Evolutionary conservation across 192 early-diverging fungal species (phyloP), one percentile per base, ranked within the genome.

Genomic region (Dissophora ornata): DNA sequence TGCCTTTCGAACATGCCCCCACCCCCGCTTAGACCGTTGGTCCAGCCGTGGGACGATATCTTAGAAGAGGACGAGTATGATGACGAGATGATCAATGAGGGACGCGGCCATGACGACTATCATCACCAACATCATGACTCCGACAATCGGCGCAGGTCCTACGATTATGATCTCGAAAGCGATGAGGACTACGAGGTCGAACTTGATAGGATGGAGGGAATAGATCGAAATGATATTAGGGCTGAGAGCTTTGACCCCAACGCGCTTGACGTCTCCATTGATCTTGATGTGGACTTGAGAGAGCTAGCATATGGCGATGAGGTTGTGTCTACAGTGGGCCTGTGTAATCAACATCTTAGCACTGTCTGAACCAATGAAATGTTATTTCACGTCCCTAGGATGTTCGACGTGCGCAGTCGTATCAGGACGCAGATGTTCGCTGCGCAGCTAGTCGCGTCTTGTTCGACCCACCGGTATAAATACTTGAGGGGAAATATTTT

Each of bases 1-100:
- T 77, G 67, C 34, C 32, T 77, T 6, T 62, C 65, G 8, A 77
- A 46, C 6, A 55, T 61, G 57, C 63, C 73, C 5, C 64, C 73
- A 9, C 38, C 53, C 16, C 63, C 63, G 0, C 52, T 77, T 9
- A 18, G 58, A 34, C 50, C 46, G 18, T 32, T 63, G 47, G 15
- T 64, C 11, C 69, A 73, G 29, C 69, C 69, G 19, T 73, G 61
- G 61, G 69, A 73, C 24, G 67, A 69, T 0, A 9, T 30, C 2
- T 21, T 12, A 10, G 66, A 58, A 0, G 57, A 61, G 7, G 50
- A 33, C 15, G 58, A 68, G 29, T 53, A 69, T 46, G 33, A 41
- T 48, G 57, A 61, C 25, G 28, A 62, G 7, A 32, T 22, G 15
- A 38, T n/a, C 8, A 47, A 62, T 46, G 57, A 70, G 12, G 57